Percentiles rank a stretch among this genome's conserved stretches.
phyloP scores from a whole-genome alignment of 371 early-diverging fungal genomes.

The Actinomortierella ambigua region DNA sequence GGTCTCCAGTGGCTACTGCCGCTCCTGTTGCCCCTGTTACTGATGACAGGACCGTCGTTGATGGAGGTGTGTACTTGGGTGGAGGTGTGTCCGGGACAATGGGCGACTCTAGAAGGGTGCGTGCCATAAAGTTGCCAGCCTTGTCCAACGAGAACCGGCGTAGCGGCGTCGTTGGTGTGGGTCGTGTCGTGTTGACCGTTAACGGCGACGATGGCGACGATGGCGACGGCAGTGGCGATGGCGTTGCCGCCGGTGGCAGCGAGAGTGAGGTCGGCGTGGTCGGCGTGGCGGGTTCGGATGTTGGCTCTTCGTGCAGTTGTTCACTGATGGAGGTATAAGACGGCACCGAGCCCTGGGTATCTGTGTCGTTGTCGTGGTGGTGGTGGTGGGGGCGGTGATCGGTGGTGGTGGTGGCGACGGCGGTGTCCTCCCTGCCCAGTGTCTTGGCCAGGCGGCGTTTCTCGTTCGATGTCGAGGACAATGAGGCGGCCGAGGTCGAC shows the following conservation, averaged over 20 bases:
- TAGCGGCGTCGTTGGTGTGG: background rate
- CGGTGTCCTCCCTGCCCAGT: background rate
- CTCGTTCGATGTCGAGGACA: too few relatives aligned
- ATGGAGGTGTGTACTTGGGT: constrained; percentile 28
- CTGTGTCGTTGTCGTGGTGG: background rate
- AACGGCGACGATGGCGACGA: background rate
- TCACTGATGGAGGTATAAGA: too few relatives aligned
- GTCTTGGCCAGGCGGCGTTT: too few relatives aligned
- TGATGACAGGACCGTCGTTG: background rate
- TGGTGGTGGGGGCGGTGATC: background rate
- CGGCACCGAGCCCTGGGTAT: too few relatives aligned
- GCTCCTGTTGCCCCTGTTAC: too few relatives aligned
- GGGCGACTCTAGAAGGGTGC: constrained; percentile 17
- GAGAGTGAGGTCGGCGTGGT: background rate
- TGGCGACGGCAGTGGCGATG: background rate
- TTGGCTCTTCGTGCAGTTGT: background rate
- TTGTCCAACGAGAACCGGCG: constrained; percentile 35
- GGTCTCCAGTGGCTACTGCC: too few relatives aligned
- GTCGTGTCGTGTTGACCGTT: constrained; percentile 18
- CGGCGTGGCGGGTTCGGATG: background rate
- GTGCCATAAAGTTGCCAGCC: background rate
- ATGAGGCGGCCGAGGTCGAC: background rate
- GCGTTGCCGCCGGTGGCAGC: background rate
- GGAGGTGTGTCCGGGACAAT: constrained; percentile 19
- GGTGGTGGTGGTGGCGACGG: background rate